Percentiles rank a stretch among this genome's conserved stretches.
These are phyloP conservation scores for Dictyostelium intermedium DNA, from an alignment of 78 protist species.

Conservation along the genomic window DNA sequence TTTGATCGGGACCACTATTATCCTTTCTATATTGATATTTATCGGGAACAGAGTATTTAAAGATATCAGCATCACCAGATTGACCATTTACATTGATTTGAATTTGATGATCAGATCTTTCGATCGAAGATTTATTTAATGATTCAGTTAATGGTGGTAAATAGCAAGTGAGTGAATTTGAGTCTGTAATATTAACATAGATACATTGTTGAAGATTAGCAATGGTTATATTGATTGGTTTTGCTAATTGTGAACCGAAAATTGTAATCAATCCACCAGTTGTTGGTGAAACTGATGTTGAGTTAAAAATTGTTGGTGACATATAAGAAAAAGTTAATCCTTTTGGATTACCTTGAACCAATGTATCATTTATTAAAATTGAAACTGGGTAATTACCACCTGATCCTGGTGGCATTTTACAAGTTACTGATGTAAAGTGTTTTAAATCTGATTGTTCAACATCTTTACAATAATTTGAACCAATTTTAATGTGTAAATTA, in stretches of 20 bases:
- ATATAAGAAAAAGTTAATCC: background rate
- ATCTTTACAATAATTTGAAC: background rate
- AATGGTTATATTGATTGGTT: background rate
- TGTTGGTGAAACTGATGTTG: background rate
- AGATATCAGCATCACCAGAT: background rate
- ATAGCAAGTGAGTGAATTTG: background rate
- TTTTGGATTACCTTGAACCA: background rate
- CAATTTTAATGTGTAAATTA: background rate
- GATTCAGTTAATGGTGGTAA: background rate
- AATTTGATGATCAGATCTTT: background rate
- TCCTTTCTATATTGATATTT: background rate
- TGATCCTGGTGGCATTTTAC: background rate
- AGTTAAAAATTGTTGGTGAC: slow-evolving; percentile 16
- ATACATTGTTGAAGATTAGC: background rate
- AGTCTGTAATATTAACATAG: background rate
- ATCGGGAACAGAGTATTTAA: background rate
- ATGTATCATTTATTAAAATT: background rate
- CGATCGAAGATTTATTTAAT: background rate
- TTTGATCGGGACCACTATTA: background rate
- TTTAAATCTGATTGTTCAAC: background rate
- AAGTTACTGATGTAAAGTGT: background rate
- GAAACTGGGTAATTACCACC: background rate
- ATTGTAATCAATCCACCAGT: slow-evolving; percentile 11
- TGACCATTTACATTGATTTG: background rate
- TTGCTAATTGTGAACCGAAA: background rate